phyloP scores from a whole-genome alignment of 805 yeast species.

The Henningerozyma blattae region DNA sequence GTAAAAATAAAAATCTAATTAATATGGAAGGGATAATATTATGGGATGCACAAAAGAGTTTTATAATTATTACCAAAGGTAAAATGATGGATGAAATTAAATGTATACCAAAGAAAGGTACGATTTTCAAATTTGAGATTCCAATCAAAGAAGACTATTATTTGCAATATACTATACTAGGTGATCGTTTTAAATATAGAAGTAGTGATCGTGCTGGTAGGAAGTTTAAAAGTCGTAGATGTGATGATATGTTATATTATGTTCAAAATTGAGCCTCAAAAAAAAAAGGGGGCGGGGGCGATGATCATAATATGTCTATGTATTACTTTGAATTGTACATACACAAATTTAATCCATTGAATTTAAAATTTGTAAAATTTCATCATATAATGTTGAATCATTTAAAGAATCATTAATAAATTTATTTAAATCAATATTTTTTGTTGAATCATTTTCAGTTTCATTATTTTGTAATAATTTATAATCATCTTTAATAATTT shows the following conservation, averaged over 20 bases:
- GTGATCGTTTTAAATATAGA: conserved; percentile 66
- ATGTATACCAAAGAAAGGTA: conserved; percentile 54
- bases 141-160: conserved; percentile 29
- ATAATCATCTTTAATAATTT: conserved; percentile 19
- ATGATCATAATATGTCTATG: too few species aligned
- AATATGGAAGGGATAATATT: conserved; percentile 67
- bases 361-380: background rate
- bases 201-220: conserved; percentile 72
- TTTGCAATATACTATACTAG: conserved; percentile 55
- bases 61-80: conserved; percentile 37
- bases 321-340: too few species aligned
- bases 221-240: conserved; percentile 73
- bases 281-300: too few species aligned
- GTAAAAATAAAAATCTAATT: conserved; percentile 43
- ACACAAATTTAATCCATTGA: too few species aligned
- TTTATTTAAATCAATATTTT: conserved; percentile 13
- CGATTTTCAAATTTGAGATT: conserved; percentile 44
- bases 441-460: too few species aligned
- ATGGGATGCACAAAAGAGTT: conserved; percentile 72
- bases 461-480: conserved; percentile 7
- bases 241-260: conserved; percentile 41
- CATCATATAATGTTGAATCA: conserved; percentile 1
- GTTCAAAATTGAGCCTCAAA: too few species aligned
- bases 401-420: conserved; percentile 6
- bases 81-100: conserved; percentile 50